A percentile compares a stretch with the other conserved stretches of the same genome.
Evolutionary conservation across 140 eudicot genomes (phyloP).

Genomic region (Bidens hawaiensis): DNA sequence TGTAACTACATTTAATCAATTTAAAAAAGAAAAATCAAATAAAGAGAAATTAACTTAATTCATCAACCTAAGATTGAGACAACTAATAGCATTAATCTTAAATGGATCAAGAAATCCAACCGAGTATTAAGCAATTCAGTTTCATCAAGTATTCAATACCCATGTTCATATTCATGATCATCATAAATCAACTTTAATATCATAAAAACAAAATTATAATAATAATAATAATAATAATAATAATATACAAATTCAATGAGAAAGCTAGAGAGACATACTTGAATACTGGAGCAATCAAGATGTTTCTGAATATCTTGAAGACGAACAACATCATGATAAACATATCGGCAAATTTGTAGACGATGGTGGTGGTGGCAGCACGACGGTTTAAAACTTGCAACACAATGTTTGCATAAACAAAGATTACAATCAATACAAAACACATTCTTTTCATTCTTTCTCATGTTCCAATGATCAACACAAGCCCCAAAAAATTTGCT

Average conservation of each 20-base stretch:
- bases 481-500: conserved; percentile 55
- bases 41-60: neutral
- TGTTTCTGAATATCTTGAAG: conserved; percentile 56
- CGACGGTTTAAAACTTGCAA: conserved; percentile 21
- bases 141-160: neutral
- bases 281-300: conserved; percentile 66
- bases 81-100: neutral
- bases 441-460: conserved; percentile 61
- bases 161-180: neutral
- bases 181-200: neutral
- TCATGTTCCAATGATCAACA: conserved; percentile 36
- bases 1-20: neutral
- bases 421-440: conserved; percentile 63
- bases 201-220: neutral
- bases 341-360: conserved; percentile 68
- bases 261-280: conserved; percentile 33
- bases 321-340: conserved; percentile 73
- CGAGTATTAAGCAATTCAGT: too few species aligned
- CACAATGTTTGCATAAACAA: conserved; percentile 62
- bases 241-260: neutral
- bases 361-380: conserved; percentile 39
- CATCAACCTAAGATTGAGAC: neutral
- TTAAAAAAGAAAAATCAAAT: neutral
- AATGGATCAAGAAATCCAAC: neutral
- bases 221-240: neutral